phyloP scores from a whole-genome alignment of 495 filamentous ascomycete species.

The Aspergillus heteromorphus region DNA sequence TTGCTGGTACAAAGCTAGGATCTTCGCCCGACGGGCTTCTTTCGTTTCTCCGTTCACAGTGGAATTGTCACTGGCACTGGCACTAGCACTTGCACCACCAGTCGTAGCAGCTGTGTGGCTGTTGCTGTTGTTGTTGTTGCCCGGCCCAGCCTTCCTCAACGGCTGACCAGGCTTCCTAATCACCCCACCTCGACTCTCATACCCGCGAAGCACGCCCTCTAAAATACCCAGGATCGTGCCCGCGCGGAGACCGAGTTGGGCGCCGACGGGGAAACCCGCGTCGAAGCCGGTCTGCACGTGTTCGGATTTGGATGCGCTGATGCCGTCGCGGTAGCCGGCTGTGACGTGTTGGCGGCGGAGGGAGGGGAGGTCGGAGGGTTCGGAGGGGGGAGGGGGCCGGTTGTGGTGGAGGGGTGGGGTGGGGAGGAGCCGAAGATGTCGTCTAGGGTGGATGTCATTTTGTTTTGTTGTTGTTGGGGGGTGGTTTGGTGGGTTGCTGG shows the following conservation, averaged over 20 bases:
- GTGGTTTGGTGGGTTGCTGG: background rate
- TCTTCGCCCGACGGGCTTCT: slow-evolving; percentile 21
- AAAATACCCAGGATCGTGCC: slow-evolving; percentile 68
- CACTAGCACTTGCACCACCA: no score
- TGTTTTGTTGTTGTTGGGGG: background rate
- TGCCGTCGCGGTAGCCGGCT: slow-evolving; percentile 87
- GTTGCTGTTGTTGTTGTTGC: background rate
- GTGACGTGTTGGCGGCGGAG: slow-evolving; percentile 70
- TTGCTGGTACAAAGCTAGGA: slow-evolving; percentile 39
- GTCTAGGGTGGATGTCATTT: slow-evolving; percentile 31
- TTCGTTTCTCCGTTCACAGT: no score
- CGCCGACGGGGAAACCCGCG: slow-evolving; percentile 76
- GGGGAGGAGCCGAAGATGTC: slow-evolving; percentile 47
- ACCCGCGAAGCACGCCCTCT: slow-evolving; percentile 53
- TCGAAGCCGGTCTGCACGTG: slow-evolving; percentile 83
- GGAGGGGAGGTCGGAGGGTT: slow-evolving; percentile 68
- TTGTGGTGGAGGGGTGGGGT: slow-evolving; percentile 8
- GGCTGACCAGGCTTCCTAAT: slow-evolving; percentile 23
- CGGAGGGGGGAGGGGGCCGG: slow-evolving; percentile 12
- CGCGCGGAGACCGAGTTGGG: slow-evolving; percentile 63
- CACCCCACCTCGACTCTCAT: slow-evolving; percentile 27
- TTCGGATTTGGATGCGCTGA: slow-evolving; percentile 61
- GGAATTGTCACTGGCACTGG: no score
- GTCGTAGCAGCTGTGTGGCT: no score
- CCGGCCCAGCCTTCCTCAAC: background rate